Percentiles rank a stretch among this genome's conserved stretches.
phyloP scores from a whole-genome alignment of 352 stramenopile species.

The Phytophthora hibernalis region DNA sequence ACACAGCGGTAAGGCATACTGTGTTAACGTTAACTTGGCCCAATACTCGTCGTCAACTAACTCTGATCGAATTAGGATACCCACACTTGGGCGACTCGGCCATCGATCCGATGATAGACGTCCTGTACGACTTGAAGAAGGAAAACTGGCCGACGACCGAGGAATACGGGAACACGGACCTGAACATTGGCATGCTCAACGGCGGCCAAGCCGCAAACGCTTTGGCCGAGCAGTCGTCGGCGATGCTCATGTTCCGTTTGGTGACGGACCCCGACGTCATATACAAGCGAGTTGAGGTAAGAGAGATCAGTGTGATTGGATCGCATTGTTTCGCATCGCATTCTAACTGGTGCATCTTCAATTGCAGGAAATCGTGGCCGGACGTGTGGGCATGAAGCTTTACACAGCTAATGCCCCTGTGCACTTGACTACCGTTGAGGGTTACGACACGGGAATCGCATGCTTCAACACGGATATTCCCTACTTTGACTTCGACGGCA shows the following conservation, averaged over 20 bases:
- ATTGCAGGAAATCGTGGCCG: constrained; percentile 62
- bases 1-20: constrained; percentile 62
- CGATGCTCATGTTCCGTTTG: constrained; percentile 91
- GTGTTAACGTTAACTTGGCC: neutral
- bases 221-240: constrained; percentile 80
- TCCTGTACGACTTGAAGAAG: constrained; percentile 85
- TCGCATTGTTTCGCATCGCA: neutral
- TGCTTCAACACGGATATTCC: constrained; percentile 92
- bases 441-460: constrained; percentile 87
- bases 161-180: constrained; percentile 81
- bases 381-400: constrained; percentile 71
- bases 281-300: constrained; percentile 67
- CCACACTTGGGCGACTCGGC: constrained; percentile 84
- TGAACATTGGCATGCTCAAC: constrained; percentile 88
- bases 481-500: constrained; percentile 86
- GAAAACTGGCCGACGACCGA: constrained; percentile 78
- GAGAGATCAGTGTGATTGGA: neutral
- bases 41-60: constrained; percentile 9
- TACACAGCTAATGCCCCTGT: constrained; percentile 88
- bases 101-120: constrained; percentile 86
- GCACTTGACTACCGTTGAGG: constrained; percentile 78
- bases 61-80: constrained; percentile 52
- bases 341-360: constrained; percentile 3
- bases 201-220: constrained; percentile 85
- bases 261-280: constrained; percentile 77